Percentiles rank a stretch among this genome's conserved stretches.
Conservation (phyloP, 192 early-diverging fungal genomes). For the Backusella circina region DNA sequence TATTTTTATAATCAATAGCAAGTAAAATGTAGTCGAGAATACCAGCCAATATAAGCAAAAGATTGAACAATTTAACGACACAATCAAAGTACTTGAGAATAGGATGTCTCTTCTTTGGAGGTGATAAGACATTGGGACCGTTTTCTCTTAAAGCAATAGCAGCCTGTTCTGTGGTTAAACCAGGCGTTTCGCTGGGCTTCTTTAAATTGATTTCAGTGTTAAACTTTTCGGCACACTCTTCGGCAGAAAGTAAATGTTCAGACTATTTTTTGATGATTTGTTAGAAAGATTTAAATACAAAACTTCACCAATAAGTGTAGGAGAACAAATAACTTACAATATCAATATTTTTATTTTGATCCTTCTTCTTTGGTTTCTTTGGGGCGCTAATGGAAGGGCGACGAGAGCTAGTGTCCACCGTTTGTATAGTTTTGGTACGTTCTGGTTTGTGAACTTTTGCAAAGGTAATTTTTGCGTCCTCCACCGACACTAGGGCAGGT, state of each 20-base stretch:
- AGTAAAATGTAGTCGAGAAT: slow-evolving; percentile 78
- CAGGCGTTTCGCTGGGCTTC: slow-evolving; percentile 67
- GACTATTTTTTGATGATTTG: slow-evolving; percentile 30
- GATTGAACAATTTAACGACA: slow-evolving; percentile 81
- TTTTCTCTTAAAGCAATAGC: slow-evolving; percentile 58
- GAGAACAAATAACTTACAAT: slow-evolving; percentile 42
- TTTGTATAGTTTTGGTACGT: slow-evolving; percentile 16
- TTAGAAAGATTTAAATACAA: neutral
- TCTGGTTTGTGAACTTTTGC: slow-evolving; percentile 21
- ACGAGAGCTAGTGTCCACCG: slow-evolving; percentile 16
- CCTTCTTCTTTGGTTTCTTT: slow-evolving; percentile 15
- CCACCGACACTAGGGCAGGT: neutral
- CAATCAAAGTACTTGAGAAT: slow-evolving; percentile 74
- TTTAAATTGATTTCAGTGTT: slow-evolving; percentile 44
- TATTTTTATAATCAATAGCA: slow-evolving; percentile 69
- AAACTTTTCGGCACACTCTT: slow-evolving; percentile 42
- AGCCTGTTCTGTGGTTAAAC: slow-evolving; percentile 63
- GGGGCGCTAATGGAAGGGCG: slow-evolving; percentile 24
- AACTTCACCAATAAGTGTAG: neutral
- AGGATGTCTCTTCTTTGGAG: slow-evolving; percentile 79
- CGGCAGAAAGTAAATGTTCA: slow-evolving; percentile 44
- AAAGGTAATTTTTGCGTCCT: slow-evolving; percentile 25
- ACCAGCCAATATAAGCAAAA: slow-evolving; percentile 82
- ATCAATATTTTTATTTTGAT: slow-evolving; percentile 35
- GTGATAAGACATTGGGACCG: slow-evolving; percentile 85